Evolutionary conservation across 768 basidiomycete genomes (phyloP).

Genomic region (Gymnopilus dilepis): DNA sequence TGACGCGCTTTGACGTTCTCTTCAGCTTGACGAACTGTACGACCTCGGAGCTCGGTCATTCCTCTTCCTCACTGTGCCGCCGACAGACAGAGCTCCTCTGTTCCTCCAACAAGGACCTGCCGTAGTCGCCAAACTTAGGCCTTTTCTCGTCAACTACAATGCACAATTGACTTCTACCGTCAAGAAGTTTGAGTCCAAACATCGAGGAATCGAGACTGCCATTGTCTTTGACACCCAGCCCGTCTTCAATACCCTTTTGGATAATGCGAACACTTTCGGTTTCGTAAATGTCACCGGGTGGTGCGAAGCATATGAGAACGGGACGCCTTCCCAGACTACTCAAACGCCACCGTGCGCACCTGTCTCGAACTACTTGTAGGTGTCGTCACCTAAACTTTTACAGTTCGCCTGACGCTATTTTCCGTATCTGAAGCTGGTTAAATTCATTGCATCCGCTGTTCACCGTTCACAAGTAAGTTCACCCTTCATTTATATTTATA

Average conservation of each 20-base stretch:
- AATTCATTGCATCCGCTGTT: slow-evolving; percentile 66
- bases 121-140: slow-evolving; percentile 40
- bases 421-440: slow-evolving; percentile 51
- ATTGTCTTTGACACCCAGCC: slow-evolving; percentile 61
- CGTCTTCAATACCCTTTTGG: slow-evolving; percentile 62
- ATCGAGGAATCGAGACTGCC: slow-evolving; percentile 49
- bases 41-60: slow-evolving; percentile 59
- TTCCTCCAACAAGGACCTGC: slow-evolving; percentile 42
- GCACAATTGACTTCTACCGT: slow-evolving; percentile 44
- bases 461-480: slow-evolving; percentile 62
- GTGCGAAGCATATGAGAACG: slow-evolving; percentile 63
- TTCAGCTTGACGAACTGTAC: slow-evolving; percentile 54
- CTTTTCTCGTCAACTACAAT: slow-evolving; percentile 56
- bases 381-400: slow-evolving; percentile 3
- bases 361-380: slow-evolving; percentile 70
- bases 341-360: slow-evolving; percentile 64
- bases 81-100: slow-evolving; percentile 59
- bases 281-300: slow-evolving; percentile 65
- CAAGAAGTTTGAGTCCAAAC: slow-evolving; percentile 42
- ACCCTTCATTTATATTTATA: not conserved
- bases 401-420: not conserved
- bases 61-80: slow-evolving; percentile 67
- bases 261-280: slow-evolving; percentile 55
- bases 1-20: slow-evolving; percentile 4
- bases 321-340: slow-evolving; percentile 55